phyloP scores from a whole-genome alignment of 208 protist genomes.

The Leishmania martiniquensis region DNA sequence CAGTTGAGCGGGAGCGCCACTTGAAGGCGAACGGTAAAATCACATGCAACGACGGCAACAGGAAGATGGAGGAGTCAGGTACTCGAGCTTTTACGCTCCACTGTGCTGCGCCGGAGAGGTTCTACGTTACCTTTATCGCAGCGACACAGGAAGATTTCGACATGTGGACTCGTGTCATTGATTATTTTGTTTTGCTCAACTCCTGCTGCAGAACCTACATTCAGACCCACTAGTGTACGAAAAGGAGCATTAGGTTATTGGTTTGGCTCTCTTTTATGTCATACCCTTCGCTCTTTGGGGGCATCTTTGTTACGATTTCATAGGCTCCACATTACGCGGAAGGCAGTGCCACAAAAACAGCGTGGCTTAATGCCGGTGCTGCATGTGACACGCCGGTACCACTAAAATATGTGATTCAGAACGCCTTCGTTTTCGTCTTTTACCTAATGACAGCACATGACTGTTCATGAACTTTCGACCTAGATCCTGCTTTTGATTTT shows the following conservation, averaged over 20 bases:
- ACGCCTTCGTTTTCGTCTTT: too few species aligned
- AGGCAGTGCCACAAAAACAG: not conserved
- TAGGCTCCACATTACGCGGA: not conserved
- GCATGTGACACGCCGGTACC: too few species aligned
- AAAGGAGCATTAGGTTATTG: too few species aligned
- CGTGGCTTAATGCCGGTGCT: too few species aligned
- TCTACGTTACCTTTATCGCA: slow-evolving; percentile 62
- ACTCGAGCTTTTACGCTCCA: slow-evolving; percentile 55
- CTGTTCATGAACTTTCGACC: not conserved
- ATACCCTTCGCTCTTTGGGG: not conserved
- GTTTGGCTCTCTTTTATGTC: not conserved
- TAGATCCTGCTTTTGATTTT: not conserved
- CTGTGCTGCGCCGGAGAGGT: slow-evolving; percentile 46
- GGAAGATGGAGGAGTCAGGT: slow-evolving; percentile 24
- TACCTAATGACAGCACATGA: not conserved
- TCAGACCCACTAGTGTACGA: slow-evolving; percentile 8
- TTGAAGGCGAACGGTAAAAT: slow-evolving; percentile 30
- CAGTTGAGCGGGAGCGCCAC: slow-evolving; percentile 31
- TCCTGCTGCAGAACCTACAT: slow-evolving; percentile 23
- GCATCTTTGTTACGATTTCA: not conserved
- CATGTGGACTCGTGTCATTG: slow-evolving; percentile 38
- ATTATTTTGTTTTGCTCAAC: slow-evolving; percentile 57
- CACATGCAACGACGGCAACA: slow-evolving; percentile 21
- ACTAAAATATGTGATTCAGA: too few species aligned
- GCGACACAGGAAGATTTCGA: slow-evolving; percentile 40